Evolutionary conservation across 2,329 filamentous ascomycete genomes (phyloP).

Genomic region (Leptosphaerulina australis): DNA sequence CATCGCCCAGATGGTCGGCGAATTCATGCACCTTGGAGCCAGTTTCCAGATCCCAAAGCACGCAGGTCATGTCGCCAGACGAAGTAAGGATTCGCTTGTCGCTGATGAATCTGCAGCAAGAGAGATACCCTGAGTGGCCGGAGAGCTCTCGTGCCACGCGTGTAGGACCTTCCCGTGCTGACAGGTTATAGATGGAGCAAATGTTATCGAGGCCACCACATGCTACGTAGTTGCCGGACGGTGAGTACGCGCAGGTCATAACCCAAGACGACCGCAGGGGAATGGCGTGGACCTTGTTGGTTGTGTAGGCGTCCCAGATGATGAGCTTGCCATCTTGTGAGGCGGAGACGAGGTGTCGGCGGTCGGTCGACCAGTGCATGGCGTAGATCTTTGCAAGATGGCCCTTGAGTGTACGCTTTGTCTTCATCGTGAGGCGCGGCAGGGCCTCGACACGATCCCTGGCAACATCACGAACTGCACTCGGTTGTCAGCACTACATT

Average conservation of each 20-base stretch:
- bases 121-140: constrained; percentile 95
- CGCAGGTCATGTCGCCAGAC: constrained; percentile 99
- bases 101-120: constrained; percentile 98
- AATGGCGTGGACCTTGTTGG: constrained; percentile 99
- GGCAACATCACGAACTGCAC: constrained; percentile 85
- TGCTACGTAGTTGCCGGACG: constrained; percentile 96
- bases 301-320: constrained; percentile 99
- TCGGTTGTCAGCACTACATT: constrained; percentile 33
- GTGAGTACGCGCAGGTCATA: constrained; percentile 99
- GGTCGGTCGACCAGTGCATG: constrained; percentile 99
- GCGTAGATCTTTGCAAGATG: constrained; percentile 99
- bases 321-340: constrained; percentile 99
- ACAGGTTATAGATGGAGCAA: constrained; percentile 99
- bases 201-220: constrained; percentile 99
- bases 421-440: constrained; percentile 95
- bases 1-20: constrained; percentile 95
- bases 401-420: constrained; percentile 94
- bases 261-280: constrained; percentile 98
- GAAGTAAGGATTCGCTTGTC: constrained; percentile 97
- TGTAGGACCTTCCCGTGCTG: constrained; percentile 94
- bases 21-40: constrained; percentile 98
- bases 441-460: constrained; percentile 90
- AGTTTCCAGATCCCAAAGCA: constrained; percentile 99
- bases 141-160: constrained; percentile 94
- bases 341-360: constrained; percentile 93